These are phyloP conservation scores for Pyrenochaeta sp. DNA, from an alignment of 2,329 filamentous ascomycete genomes.

Conservation along the genomic window DNA sequence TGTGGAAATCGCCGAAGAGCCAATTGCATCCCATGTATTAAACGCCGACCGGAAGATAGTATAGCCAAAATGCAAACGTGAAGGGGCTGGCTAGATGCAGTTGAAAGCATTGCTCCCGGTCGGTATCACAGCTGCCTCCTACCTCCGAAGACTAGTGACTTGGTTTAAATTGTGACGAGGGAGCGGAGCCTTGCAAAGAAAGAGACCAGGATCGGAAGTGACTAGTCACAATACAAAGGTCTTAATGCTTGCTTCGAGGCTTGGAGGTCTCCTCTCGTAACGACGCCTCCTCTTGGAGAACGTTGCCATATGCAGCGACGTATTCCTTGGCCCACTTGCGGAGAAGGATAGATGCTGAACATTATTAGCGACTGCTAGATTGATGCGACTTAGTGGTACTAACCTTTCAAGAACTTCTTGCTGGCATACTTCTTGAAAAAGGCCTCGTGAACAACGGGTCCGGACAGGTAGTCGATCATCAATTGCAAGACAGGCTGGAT, in stretches of 20 bases:
- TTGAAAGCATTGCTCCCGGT: slow-evolving; percentile 20
- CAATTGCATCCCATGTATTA: slow-evolving; percentile 45
- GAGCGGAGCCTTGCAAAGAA: slow-evolving; percentile 19
- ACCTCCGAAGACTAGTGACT: slow-evolving; percentile 2
- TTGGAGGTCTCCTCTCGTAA: slow-evolving; percentile 25
- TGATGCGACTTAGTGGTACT: slow-evolving; percentile 34
- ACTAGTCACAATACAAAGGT: slow-evolving; percentile 24
- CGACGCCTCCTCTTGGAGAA: slow-evolving; percentile 35
- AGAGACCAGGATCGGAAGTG: slow-evolving; percentile 20
- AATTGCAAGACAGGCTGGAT: slow-evolving; percentile 90
- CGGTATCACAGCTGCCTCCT: not conserved
- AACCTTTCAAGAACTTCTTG: slow-evolving; percentile 99
- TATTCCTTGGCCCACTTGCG: slow-evolving; percentile 92
- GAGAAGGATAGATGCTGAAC: slow-evolving; percentile 83
- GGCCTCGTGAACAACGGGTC: slow-evolving; percentile 90
- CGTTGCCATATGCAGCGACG: slow-evolving; percentile 44
- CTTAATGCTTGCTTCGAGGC: slow-evolving; percentile 35
- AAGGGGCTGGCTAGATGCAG: slow-evolving; percentile 34
- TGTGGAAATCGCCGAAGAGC: slow-evolving; percentile 29
- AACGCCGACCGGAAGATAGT: slow-evolving; percentile 44
- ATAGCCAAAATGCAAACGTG: slow-evolving; percentile 49
- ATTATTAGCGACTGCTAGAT: slow-evolving; percentile 18
- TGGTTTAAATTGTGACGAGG: slow-evolving; percentile 10
- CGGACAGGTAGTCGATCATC: slow-evolving; percentile 95
- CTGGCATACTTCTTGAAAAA: slow-evolving; percentile 99